These are phyloP conservation scores for Aureobasidium vineae DNA, from an alignment of 2,329 filamentous ascomycete species.

Conservation along the genomic window DNA sequence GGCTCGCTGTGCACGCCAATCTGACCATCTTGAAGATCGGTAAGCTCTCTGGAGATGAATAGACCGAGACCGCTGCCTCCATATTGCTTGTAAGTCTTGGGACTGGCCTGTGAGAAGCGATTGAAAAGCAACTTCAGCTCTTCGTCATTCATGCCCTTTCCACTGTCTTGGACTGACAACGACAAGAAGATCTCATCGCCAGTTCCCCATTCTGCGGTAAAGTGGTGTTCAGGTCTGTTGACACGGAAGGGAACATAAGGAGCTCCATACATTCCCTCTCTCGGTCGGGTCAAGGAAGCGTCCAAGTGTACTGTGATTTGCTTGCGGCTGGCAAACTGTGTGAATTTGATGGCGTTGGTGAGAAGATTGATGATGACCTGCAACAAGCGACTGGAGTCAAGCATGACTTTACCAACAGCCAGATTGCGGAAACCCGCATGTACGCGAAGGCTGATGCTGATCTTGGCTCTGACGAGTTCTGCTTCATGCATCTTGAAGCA, in stretches of 20 bases:
- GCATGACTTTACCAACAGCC: conserved; percentile 39
- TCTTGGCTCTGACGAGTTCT: conserved; percentile 39
- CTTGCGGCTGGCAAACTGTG: conserved; percentile 39
- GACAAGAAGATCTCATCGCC: conserved; percentile 41
- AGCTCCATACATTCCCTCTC: conserved; percentile 37
- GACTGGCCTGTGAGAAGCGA: conserved; percentile 66
- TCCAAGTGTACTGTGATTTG: conserved; percentile 43
- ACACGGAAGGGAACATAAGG: conserved; percentile 35
- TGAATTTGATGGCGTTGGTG: conserved; percentile 51
- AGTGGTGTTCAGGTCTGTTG: conserved; percentile 26
- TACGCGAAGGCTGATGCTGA: conserved; percentile 36
- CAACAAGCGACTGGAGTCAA: conserved; percentile 46
- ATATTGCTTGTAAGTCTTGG: conserved; percentile 64
- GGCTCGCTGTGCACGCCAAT: conserved; percentile 61
- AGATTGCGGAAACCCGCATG: conserved; percentile 41
- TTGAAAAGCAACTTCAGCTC: conserved; percentile 56
- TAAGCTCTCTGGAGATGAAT: conserved; percentile 65
- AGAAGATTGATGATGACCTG: conserved; percentile 47
- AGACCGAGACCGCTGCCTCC: conserved; percentile 67
- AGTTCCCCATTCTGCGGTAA: conserved; percentile 38
- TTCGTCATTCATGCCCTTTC: conserved; percentile 38
- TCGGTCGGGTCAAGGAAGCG: conserved; percentile 38
- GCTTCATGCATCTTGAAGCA: conserved; percentile 43
- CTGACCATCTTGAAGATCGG: conserved; percentile 65
- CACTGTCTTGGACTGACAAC: conserved; percentile 40